Base-by-base conservation (phyloP, 179 eudicot species). In the Patellifolia procumbens region DNA sequence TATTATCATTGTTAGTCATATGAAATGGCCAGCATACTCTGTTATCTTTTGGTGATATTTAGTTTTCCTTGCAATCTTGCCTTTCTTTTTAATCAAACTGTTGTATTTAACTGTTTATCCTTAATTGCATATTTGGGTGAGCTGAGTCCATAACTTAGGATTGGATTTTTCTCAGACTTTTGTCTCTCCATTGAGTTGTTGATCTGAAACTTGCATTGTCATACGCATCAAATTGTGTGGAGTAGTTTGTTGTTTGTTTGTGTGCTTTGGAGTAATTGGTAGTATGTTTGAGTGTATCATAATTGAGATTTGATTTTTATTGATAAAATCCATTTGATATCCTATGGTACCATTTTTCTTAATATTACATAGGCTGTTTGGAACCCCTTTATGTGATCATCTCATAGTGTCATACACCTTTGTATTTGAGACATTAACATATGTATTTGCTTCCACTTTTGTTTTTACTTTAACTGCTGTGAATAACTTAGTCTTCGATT, bases 341-440 rank as follows among this genome's bases (percentile, higher is more conserved):
- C 20, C 10, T 60, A 28, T 24, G 31, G 19, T 35, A 64, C 66
- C 53, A 37, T 52, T 24, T 29, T 20, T 48, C 58, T 29, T 32
- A 42, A 70, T 29, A 10, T 20, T 49, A 11, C 13, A 34, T 74
- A 24, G 32, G 70, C 16, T 35, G 15, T 24, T 49, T 79, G 12
- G 16, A 28, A 34, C 66, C 68, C 20, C n/a, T 43, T 60, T 22
- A 39, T 68, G 62, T 49, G 2, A 19, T 42, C 51, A 17, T 32
- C 12, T 31, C 1, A 20, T 51, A 34, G 1, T 17, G 24, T 22
- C 28, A n/a, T 34, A 61, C 52, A 60, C 31, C 31, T 68, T 42
- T 70, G 59, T 70, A 22, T 32, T 45, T 60, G 51, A 77, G 70
- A 77, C 58, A 39, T 60, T 28, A 28, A 16, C 15, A 49, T 29